Base-by-base conservation (phyloP, 768 basidiomycete genomes). In the Leucosporidium scottii region DNA sequence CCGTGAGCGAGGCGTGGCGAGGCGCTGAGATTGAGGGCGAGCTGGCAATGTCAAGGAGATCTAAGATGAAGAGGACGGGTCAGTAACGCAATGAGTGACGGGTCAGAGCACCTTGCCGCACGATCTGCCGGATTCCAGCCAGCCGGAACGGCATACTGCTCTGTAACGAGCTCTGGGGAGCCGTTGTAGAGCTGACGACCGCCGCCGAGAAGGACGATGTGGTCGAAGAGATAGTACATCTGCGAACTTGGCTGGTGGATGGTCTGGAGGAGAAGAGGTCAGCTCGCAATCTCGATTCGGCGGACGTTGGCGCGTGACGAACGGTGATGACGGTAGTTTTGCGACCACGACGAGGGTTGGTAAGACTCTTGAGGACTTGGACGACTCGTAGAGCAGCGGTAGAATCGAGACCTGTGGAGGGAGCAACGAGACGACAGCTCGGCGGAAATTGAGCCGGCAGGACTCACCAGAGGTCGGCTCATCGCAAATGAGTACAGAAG, bases 71-170 rank as follows among this genome's bases (percentile, higher is more conserved):
- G 51, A 36, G 20, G 20, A 44, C 10, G 13, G 10, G 15, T 44
- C 15, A 44, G 10, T n/a, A n/a, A n/a, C n/a, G n/a, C n/a, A n/a
- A n/a, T n/a, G n/a, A n/a, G n/a, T n/a, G n/a, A n/a, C n/a, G n/a
- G n/a, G n/a, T n/a, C n/a, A 44, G 15, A 3, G 39, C 8, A 12
- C 8, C 8, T n/a, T n/a, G 15, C 57, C 74, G 36, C 48, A 72
- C 74, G 90, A 76, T 97, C 93, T 0, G 93, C 92, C 23, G 93
- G 84, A 74, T 96, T 96, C 80, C 93, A 93, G 0, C 90, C 91
- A 59, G 85, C 82, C 12, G 84, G 87, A 27, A 73, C 79, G 1
- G 84, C 81, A 75, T 93, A 89, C 76, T 88, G 82, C 17, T 84
- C 83, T 0, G 83, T 84, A 0, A 83, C 82, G 64, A 86, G 83